Evolutionary conservation across 2,329 filamentous ascomycete species (phyloP).

Genomic region (Escovopsis sp.): DNA sequence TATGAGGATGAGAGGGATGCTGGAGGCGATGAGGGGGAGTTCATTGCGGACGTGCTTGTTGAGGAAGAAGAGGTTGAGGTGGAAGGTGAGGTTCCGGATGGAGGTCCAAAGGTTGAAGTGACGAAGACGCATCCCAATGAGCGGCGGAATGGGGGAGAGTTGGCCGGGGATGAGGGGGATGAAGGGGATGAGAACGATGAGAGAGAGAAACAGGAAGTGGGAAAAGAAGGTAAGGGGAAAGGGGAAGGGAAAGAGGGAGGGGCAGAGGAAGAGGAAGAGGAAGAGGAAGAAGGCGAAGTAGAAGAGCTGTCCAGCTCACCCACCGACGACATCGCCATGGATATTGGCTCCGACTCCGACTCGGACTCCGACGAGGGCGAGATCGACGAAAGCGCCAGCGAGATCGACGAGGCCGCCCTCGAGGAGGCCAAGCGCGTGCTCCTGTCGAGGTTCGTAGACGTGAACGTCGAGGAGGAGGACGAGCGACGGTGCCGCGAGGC

Average conservation of each 20-base stretch:
- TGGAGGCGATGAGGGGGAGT: constrained; percentile 26
- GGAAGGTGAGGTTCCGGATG: no score
- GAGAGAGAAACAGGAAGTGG: neutral
- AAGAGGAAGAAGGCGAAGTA: constrained; percentile 7
- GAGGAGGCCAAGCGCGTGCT: constrained; percentile 33
- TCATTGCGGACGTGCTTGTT: constrained; percentile 18
- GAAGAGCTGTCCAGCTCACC: constrained; percentile 14
- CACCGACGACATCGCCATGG: constrained; percentile 24
- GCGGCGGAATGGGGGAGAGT: constrained; percentile 25
- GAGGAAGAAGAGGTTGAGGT: constrained; percentile 10
- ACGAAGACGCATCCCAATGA: no score
- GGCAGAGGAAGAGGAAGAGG: constrained; percentile 2
- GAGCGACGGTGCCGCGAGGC: constrained; percentile 9
- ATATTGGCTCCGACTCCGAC: constrained; percentile 20
- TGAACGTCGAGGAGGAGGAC: constrained; percentile 11
- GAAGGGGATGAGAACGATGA: constrained; percentile 10
- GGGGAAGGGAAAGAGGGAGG: constrained; percentile 10
- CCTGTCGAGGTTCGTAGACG: constrained; percentile 25
- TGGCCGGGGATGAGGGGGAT: constrained; percentile 18
- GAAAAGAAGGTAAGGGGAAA: constrained; percentile 6
- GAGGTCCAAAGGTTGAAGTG: no score
- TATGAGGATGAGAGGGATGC: constrained; percentile 26
- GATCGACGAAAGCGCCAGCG: constrained; percentile 19
- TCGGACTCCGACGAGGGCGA: constrained; percentile 22
- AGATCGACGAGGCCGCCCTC: constrained; percentile 20